Conservation (phyloP, 202 grass and related monocot species). For the Panicum hallii region DNA sequence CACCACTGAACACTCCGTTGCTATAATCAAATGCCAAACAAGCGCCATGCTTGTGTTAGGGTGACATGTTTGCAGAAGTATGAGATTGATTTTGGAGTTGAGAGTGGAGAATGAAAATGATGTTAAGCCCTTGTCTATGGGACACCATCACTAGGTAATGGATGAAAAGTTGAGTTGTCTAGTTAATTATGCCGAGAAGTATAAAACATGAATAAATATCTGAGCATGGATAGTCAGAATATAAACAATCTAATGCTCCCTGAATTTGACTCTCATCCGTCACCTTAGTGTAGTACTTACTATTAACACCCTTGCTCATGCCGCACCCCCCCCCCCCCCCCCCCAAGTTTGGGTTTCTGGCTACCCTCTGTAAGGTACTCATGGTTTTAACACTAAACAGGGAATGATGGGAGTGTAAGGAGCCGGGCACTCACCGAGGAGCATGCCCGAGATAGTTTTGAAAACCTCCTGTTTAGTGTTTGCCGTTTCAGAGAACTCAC, state of each 20-base stretch:
- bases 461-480: slow-evolving; percentile 92
- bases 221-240: slow-evolving; percentile 1
- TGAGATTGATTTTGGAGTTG: neutral
- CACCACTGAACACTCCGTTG: neutral
- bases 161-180: slow-evolving; percentile 7
- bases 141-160: neutral
- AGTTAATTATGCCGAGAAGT: slow-evolving; percentile 1
- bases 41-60: neutral
- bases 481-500: slow-evolving; percentile 97
- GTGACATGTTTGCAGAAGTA: neutral
- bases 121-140: slow-evolving; percentile 6
- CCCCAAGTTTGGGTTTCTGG: neutral
- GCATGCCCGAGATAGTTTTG: slow-evolving; percentile 95
- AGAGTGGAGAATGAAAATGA: neutral
- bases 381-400: slow-evolving; percentile 46
- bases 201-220: neutral
- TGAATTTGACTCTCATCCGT: slow-evolving; percentile 23
- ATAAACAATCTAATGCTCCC: neutral
- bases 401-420: slow-evolving; percentile 75
- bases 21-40: slow-evolving; percentile 16
- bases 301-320: neutral
- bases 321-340: no score
- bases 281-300: neutral
- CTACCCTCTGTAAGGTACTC: neutral
- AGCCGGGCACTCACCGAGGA: slow-evolving; percentile 88